Base-by-base conservation (phyloP, 2,329 filamentous ascomycete species). In the Colletotrichum scovillei region DNA sequence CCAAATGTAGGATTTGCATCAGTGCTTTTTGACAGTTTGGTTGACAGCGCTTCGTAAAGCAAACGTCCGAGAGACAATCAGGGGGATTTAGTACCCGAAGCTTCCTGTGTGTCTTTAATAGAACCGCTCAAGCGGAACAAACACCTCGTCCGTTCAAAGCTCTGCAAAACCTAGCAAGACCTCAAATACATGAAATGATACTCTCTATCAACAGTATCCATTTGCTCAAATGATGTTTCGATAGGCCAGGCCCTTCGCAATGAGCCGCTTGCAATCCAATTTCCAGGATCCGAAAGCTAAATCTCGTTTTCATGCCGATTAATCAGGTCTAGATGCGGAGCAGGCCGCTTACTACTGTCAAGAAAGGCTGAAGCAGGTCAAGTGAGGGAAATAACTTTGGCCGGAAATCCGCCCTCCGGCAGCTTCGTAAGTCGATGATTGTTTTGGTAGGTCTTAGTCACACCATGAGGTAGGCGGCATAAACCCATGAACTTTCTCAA, bases 401-500 rank as follows among this genome's bases (percentile, higher is more conserved):
- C 42, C 8, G 19, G 7, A 49, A 19, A 1, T 49, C 4, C 42
- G 42, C 42, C 42, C 19, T 49, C 8, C 19, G 8, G 19, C 42
- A 49, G 19, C 42, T 49, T 49, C 19, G 16, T n/a, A 49, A 49
- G 19, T 9, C 19, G 42, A 32, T 30, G 22, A 35, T 9, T 19
- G 30, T n/a, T 12, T 14, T 38, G 11, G 28, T 16, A 30, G 57
- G 35, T 35, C 38, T 63, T 63, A 72, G 64, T 72, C 46, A 72
- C 32, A 28, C n/a, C 26, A 19, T 19, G 38, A 42, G 12, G 38
- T n/a, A 62, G 22, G 57, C 28, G 57, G 58, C 64, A 58, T 46
- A 6, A 22, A 26, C 49, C 4, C 26, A 9, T 49, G 4, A 26
- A 26, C 3, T 14, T 14, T 5, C n/a, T 24, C 2, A 7, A 24